Base-by-base conservation (phyloP, 148 eudicot genomes). In the Rheum nobile region DNA sequence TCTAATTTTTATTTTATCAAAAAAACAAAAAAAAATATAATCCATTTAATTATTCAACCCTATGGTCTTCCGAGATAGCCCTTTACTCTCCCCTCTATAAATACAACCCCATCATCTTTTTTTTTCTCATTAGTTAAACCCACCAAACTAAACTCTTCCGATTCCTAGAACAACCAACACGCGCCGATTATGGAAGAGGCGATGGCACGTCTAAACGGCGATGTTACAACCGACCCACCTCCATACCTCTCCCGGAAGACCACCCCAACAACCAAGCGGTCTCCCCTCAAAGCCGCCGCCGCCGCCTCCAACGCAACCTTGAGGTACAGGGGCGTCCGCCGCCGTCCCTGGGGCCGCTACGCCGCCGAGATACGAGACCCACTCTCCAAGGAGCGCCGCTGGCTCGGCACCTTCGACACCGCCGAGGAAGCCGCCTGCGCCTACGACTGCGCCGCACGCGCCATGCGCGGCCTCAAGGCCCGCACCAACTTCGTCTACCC, bases 271-370 rank as follows among this genome's bases (percentile, higher is more conserved):
- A 35, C 38, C 38, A 38, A 38, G 41, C 9, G 41, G 8, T 38
- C 50, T 2, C 41, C 59, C 0, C 72, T 63, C 26, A 63, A 67
- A 43, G 77, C 28, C 72, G 6, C 32, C 10, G 28, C 38, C 41
- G 65, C 71, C 35, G 39, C 11, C 37, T 6, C 39, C 74, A 13
- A 5, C 8, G 7, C 38, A 8, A 6, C 37, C 12, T 75, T 77
- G 74, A 54, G 89, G 29, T 89, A 89, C 86, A 82, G 90, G 7
- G 93, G 90, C 8, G 93, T 89, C 7, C 90, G 90, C 4, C 93
- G 93, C 78, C 90, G 93, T 17, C 93, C 93, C 0, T 89, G 93
- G 93, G 93, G 93, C 43, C 88, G 90, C 0, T 89, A 87, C 76
- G 93, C 93, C 2, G 93, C 93, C 6, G 90, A 89, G 75, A 89